Conservation (phyloP, 345 rosid species). For the Firmiana major region DNA sequence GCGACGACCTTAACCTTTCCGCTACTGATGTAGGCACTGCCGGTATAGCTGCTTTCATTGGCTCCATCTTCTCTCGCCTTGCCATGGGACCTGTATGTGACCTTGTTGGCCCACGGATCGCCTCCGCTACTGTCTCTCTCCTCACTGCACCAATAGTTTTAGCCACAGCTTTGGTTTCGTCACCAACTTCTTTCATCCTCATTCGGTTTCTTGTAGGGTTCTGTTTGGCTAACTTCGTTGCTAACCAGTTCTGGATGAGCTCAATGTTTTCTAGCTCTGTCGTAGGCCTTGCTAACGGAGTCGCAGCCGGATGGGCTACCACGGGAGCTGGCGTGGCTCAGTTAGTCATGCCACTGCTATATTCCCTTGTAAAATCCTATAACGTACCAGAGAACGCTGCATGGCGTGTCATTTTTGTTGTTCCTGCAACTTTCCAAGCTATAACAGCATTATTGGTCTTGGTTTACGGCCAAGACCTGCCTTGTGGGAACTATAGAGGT, state of each 20-base stretch:
- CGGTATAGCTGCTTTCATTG: constrained; percentile 68
- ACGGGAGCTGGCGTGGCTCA: constrained; percentile 70
- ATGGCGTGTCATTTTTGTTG: constrained; percentile 61
- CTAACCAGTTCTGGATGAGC: constrained; percentile 91
- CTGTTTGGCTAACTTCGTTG: constrained; percentile 73
- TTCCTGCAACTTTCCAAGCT: constrained; percentile 57
- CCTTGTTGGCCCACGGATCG: constrained; percentile 61
- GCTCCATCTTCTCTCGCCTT: constrained; percentile 82
- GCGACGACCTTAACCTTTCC: constrained; percentile 53
- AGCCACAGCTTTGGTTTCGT: constrained; percentile 44
- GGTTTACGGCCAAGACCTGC: constrained; percentile 31
- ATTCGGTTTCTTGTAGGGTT: constrained; percentile 67
- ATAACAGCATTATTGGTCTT: constrained; percentile 11
- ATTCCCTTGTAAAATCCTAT: constrained; percentile 24
- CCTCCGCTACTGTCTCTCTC: constrained; percentile 67
- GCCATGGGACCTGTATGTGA: constrained; percentile 84
- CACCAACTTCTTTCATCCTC: constrained; percentile 51
- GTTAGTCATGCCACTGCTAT: constrained; percentile 67
- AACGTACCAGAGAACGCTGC: constrained; percentile 33
- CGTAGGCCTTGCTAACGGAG: constrained; percentile 73
- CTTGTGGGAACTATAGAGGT: constrained; percentile 33
- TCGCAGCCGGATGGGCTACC: constrained; percentile 84
- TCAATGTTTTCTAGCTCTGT: constrained; percentile 72
- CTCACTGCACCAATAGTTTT: constrained; percentile 60
- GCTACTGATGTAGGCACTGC: constrained; percentile 45